Evolutionary conservation across 1,284 basidiomycete genomes (phyloP).

Genomic region (Coniferiporia weirii): DNA sequence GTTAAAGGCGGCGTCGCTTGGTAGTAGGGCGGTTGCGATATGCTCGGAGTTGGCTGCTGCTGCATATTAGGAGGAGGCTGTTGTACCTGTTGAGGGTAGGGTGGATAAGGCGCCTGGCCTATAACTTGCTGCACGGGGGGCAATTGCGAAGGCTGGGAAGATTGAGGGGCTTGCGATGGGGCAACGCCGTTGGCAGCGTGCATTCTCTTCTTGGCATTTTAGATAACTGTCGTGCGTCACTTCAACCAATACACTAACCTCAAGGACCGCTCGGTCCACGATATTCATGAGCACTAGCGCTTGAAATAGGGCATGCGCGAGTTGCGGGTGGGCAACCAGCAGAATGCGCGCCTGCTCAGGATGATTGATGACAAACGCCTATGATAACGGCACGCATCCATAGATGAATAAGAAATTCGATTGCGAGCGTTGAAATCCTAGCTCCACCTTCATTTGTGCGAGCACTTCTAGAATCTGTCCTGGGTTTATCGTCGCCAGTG

Average conservation of each 20-base stretch:
- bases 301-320: constrained; percentile 96
- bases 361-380: constrained; percentile 87
- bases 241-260: constrained; percentile 37
- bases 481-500: constrained; percentile 80
- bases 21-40: constrained; percentile 38
- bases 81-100: constrained; percentile 26
- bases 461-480: constrained; percentile 92
- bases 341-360: constrained; percentile 86
- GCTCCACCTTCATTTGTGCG: constrained; percentile 90
- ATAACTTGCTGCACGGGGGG: constrained; percentile 27
- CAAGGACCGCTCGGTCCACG: constrained; percentile 81
- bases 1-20: constrained; percentile 35
- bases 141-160: constrained; percentile 22
- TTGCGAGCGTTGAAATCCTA: not conserved
- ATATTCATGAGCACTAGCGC: constrained; percentile 93
- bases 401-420: constrained; percentile 11
- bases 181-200: constrained; percentile 34
- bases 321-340: constrained; percentile 82
- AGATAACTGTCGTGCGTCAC: not conserved
- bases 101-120: constrained; percentile 24
- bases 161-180: constrained; percentile 26
- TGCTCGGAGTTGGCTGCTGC: constrained; percentile 25
- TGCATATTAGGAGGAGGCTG: constrained; percentile 23
- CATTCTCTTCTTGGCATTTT: constrained; percentile 46
- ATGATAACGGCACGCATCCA: constrained; percentile 1